Conservation (phyloP, 2,329 filamentous ascomycete species). For the Pseudogymnoascus sp. region DNA sequence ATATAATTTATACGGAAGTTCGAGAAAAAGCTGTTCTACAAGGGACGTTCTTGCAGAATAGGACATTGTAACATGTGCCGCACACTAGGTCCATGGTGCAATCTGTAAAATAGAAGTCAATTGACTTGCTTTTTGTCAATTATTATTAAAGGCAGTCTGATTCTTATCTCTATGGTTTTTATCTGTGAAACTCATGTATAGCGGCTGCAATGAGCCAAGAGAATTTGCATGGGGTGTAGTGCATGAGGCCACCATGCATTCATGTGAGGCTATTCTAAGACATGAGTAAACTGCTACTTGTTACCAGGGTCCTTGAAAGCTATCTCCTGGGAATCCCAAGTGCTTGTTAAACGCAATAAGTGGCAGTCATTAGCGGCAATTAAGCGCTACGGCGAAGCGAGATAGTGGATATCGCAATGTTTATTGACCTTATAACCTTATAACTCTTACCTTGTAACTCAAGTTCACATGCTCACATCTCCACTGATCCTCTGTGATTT, state of each 20-base stretch:
- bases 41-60: background rate
- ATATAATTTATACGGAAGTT: constrained; percentile 8
- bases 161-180: background rate
- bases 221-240: background rate
- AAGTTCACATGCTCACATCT: background rate
- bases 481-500: background rate
- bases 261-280: background rate
- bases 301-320: background rate
- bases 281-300: background rate
- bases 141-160: background rate
- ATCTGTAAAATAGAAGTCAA: constrained; percentile 6
- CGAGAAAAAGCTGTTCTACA: background rate
- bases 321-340: background rate
- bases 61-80: background rate
- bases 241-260: background rate
- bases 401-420: constrained; percentile 6
- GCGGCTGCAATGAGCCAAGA: background rate
- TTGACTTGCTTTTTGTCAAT: background rate
- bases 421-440: constrained; percentile 3
- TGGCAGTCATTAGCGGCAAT: background rate
- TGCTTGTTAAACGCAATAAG: background rate
- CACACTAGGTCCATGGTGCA: background rate
- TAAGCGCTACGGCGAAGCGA: background rate
- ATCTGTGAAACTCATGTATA: background rate
- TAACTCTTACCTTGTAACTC: background rate